Evolutionary conservation across 495 filamentous ascomycete species (phyloP), one percentile per base, ranked within the genome.

Genomic region (Talaromyces trachyspermus): DNA sequence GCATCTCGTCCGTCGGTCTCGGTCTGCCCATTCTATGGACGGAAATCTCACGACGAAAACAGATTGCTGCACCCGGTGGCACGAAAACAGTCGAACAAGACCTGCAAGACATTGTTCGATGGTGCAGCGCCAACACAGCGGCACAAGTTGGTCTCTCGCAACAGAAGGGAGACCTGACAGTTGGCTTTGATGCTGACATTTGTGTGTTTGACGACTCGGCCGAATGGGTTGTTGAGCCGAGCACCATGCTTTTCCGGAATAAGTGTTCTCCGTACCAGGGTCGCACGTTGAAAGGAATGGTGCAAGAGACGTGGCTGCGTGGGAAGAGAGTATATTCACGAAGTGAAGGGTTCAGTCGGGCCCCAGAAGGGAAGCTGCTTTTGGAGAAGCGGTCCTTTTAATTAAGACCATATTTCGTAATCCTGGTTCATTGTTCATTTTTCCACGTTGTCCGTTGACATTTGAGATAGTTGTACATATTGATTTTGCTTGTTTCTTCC

Each of bases 261-360:
- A 94, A 95, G 64, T 87, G 88, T 69, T 87, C 80, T 19, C 92
- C 92, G 2, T 98, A 95, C 71, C 86, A 96, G 65, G 88, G 89
- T 19, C 83, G 81, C 54, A 77, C 63, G 5, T 79, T 98, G 59
- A 77, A 71, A 47, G 92, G 92, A 0, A 77, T 86, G 51, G 91
- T 96, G 11, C 76, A 70, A 43, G 89, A 95, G 74, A 96, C 92
- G 7, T 97, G 88, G 88, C 58, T 98, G 35, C 71, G 91, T 26
- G 92, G 92, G 1, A 65, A 68, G 52, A 84, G 76, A 60, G 76
- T 97, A 23, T 95, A 84, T 62, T 74, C 77, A 37, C 66, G 77
- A 17, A 67, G 74, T 7, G 66, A 66, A 5, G 84, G 82, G 14
- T 88, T 88, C 59, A 69, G 69, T 53, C 78, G 81, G 66, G 62